Evolutionary conservation across 1,139 yeast genomes (phyloP), one percentile per base, ranked within the genome.

Genomic region (Hanseniaspora uvarum): DNA sequence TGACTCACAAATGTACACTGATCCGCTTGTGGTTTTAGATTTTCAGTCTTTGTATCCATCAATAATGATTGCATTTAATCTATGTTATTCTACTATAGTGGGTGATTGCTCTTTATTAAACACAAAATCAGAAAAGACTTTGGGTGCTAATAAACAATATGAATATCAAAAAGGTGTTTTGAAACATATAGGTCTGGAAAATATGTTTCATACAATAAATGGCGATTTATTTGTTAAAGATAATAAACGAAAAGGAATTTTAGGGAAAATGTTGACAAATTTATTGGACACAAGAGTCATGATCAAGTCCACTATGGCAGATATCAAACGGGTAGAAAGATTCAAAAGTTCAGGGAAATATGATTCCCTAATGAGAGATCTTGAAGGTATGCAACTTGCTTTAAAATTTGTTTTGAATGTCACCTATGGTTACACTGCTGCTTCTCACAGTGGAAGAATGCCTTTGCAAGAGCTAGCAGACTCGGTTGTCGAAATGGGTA

Each of bases 401-500:
- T 70, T 92, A 57, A 92, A 92, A 63, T 70, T 92, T 56, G 83
- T 89, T 54, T 96, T 98, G 0, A 89, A 88, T 66, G 98, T 92
- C 16, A 89, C 96, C 0, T 92, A 92, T 70, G 98, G 98, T 0
- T 92, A 92, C 63, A 77, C 97, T 0, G 84, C 96, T 0, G 98
- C 98, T 0, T 80, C 95, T 0, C 92, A 83, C 63, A 87, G 96
- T 34, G 98, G 98, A 0, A 72, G 98, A 59, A 92, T 92, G 98
- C 98, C 98, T 0, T 86, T 94, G 62, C 81, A 95, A 0, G 97
- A 88, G 64, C 76, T 92, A 33, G 95, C 98, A 0, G 98, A 92
- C 68, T 84, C 95, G 11, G 87, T 92, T 64, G 98, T 92, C 0
- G 80, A 92, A 28, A 82, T 94, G 0, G 98, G 94, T 0, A 72